Evolutionary conservation across 2,329 filamentous ascomycete genomes (phyloP).

Genomic region (Phoma sp.): DNA sequence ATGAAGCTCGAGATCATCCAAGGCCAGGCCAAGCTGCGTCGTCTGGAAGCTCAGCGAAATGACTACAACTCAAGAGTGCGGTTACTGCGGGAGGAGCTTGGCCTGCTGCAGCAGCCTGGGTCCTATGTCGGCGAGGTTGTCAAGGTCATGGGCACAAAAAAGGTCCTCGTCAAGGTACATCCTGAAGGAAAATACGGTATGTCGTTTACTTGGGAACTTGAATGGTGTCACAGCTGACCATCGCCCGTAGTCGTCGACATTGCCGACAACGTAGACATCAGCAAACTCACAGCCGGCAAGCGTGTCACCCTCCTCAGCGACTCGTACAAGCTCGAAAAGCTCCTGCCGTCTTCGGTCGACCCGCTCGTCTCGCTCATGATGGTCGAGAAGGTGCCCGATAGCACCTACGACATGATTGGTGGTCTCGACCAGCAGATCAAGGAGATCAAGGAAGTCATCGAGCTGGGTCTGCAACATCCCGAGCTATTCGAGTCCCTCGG

Average conservation of each 20-base stretch:
- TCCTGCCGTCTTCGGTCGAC: conserved; percentile 96
- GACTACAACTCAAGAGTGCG: conserved; percentile 99
- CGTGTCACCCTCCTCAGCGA: conserved; percentile 96
- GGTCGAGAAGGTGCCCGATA: conserved; percentile 99
- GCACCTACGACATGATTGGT: conserved; percentile 99
- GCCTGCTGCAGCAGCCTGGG: conserved; percentile 92
- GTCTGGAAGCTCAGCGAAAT: conserved; percentile 96
- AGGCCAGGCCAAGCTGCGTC: conserved; percentile 91
- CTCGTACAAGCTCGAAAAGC: conserved; percentile 98
- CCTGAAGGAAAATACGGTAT: conserved; percentile 99
- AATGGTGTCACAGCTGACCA: conserved; percentile 4
- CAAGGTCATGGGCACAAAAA: conserved; percentile 99
- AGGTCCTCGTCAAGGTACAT: conserved; percentile 98
- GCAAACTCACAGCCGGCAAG: conserved; percentile 96
- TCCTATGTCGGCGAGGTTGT: conserved; percentile 99
- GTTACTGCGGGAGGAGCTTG: conserved; percentile 91
- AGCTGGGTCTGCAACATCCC: conserved; percentile 96
- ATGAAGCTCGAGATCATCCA: conserved; percentile 99
- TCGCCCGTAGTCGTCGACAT: conserved; percentile 82
- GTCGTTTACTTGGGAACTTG: conserved; percentile 37
- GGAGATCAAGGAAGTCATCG: conserved; percentile 99
- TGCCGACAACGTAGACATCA: conserved; percentile 89
- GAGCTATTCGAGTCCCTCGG: conserved; percentile 99
- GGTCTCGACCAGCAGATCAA: conserved; percentile 99
- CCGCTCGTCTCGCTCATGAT: conserved; percentile 99